phyloP scores from a whole-genome alignment of 2,329 filamentous ascomycete genomes.

The Colletotrichum sp. region DNA sequence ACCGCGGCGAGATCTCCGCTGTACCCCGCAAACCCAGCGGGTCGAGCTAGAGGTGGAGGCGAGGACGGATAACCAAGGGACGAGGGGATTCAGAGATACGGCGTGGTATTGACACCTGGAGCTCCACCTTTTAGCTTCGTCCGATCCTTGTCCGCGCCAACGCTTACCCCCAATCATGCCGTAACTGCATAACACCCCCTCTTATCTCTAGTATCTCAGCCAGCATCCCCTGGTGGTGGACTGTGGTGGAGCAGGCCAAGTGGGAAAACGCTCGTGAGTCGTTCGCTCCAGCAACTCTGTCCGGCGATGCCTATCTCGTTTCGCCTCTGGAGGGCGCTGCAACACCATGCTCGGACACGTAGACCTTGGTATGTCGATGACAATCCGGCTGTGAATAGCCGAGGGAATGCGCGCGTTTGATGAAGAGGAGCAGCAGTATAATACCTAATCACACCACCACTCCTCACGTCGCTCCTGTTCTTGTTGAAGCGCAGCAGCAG shows the following conservation, averaged over 20 bases:
- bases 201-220: neutral
- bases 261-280: neutral
- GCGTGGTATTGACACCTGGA: slow-evolving; percentile 2
- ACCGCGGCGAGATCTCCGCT: slow-evolving; percentile 6
- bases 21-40: slow-evolving; percentile 5
- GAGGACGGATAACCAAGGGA: neutral
- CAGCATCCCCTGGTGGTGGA: neutral
- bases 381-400: neutral
- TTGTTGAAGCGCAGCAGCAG: neutral
- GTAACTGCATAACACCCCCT: neutral
- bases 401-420: neutral
- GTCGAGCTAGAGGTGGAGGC: neutral
- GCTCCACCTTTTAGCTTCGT: slow-evolving; percentile 15
- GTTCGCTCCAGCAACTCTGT: neutral
- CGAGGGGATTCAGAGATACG: slow-evolving; percentile 11
- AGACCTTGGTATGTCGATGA: neutral
- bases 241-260: neutral
- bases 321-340: neutral
- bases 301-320: slow-evolving; percentile 5
- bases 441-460: slow-evolving; percentile 6
- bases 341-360: neutral
- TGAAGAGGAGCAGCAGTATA: slow-evolving; percentile 1
- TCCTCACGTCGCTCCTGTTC: neutral
- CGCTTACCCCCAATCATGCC: neutral
- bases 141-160: neutral